phyloP scores from a whole-genome alignment of 257 asterid species.

The Penstemon barbatus region DNA sequence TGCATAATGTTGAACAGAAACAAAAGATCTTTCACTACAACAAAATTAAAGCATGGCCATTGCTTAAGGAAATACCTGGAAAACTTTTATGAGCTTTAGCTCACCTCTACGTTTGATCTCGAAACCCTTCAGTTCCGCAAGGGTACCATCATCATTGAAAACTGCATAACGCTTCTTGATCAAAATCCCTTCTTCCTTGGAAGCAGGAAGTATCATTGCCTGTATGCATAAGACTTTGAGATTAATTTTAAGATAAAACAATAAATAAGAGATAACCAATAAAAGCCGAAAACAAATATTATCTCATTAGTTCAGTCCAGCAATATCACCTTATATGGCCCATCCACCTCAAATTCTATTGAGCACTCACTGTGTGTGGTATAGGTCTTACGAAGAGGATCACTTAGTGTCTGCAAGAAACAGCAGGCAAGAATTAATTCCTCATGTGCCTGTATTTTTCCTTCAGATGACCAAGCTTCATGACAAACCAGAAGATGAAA shows the following conservation, averaged over 20 bases:
- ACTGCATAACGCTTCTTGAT: slow-evolving; percentile 98
- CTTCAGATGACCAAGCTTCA: slow-evolving; percentile 25
- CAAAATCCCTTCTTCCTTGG: slow-evolving; percentile 99
- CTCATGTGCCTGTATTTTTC: slow-evolving; percentile 17
- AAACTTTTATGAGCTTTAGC: slow-evolving; percentile 99
- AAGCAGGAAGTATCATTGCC: slow-evolving; percentile 99
- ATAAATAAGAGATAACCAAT: slow-evolving; percentile 27
- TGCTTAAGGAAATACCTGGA: slow-evolving; percentile 64
- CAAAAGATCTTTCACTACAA: slow-evolving; percentile 13
- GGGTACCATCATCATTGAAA: slow-evolving; percentile 94
- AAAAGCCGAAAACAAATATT: slow-evolving; percentile 22
- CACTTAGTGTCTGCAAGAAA: slow-evolving; percentile 73
- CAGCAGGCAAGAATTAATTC: slow-evolving; percentile 29
- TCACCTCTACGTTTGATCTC: slow-evolving; percentile 99
- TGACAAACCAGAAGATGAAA: slow-evolving; percentile 21
- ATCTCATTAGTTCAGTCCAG: slow-evolving; percentile 32
- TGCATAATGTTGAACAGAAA: slow-evolving; percentile 14
- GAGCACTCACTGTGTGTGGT: slow-evolving; percentile 94
- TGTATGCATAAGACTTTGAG: slow-evolving; percentile 30
- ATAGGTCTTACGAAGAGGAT: slow-evolving; percentile 71
- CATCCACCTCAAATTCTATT: slow-evolving; percentile 98
- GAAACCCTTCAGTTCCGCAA: slow-evolving; percentile 98
- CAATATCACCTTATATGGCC: slow-evolving; percentile 88
- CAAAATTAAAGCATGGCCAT: slow-evolving; percentile 9
- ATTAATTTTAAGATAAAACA: slow-evolving; percentile 24